Evolutionary conservation across 768 basidiomycete species (phyloP), one percentile per base, ranked within the genome.

Genomic region (Termitomyces eurrhizus): DNA sequence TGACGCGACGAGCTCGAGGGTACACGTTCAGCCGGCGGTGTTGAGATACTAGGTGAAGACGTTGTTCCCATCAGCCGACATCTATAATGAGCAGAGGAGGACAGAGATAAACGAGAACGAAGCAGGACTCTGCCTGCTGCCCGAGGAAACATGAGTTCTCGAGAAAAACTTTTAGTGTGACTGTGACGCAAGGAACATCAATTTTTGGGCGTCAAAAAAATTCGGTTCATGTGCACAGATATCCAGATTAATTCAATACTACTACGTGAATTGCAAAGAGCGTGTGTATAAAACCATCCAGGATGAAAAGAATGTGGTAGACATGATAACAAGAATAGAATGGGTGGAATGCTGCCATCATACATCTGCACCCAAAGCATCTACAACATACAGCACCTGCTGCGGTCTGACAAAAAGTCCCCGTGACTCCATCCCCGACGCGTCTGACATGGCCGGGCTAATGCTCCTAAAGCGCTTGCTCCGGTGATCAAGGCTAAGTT

Each of bases 301-400:
- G 56, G 26, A 59, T 51, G 35, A 1, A 39, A 39, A 39, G 39
- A 39, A 39, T 39, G 39, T 39, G 39, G 16, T 7, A 39, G 13
- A 6, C 6, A 37, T n/a, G 18, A 42, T n/a, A 42, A 42, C 2
- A 7, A 42, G 4, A 21, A 24, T 24, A 45, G 14, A 14, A 14
- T 14, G 37, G 37, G 13, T 39, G 37, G 6, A 9, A 29, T 29
- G 29, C 4, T 29, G 29, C 4, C 29, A 18, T 82, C 71, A 88
- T 54, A 87, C 68, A 74, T 87, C 85, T 13, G 80, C 74, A 4
- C 86, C 90, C 45, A 90, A 85, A 39, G 92, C 92, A 69, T 92
- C 90, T 37, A 93, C 85, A 33, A 94, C 92, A 69, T 93, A 93
- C 56, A 94, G 75, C 58, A 93, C 90, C 70, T 93, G 91, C 72